Percentiles rank a stretch among this genome's conserved stretches.
Conservation (phyloP, 345 rosid species). For the Hevea brasiliensis region DNA sequence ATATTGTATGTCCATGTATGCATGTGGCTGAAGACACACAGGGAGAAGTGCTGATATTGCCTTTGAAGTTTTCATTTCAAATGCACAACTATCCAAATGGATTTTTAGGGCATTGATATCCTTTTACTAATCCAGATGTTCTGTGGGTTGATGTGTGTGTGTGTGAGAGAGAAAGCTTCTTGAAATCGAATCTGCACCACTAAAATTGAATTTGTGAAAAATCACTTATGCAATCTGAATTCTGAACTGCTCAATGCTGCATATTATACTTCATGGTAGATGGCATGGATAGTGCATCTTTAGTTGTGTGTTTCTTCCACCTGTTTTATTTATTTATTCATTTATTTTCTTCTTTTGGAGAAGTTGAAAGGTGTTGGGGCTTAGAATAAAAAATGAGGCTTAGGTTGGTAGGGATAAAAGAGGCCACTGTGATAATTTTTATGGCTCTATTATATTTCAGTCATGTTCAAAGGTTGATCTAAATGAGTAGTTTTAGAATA, state of each 20-base stretch:
- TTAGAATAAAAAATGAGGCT: neutral
- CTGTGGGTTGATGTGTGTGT: neutral
- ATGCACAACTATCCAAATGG: no score
- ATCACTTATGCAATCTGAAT: neutral
- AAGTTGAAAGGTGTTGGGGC: neutral
- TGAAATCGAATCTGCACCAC: neutral
- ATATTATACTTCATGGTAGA: neutral
- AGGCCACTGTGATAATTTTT: neutral
- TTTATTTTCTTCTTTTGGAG: neutral
- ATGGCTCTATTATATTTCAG: neutral
- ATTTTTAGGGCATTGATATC: no score
- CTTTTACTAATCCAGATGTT: neutral
- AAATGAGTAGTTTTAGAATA: neutral
- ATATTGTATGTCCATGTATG: neutral
- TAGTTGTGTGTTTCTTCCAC: neutral
- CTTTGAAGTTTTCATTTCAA: neutral
- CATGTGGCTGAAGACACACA: no score
- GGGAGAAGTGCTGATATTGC: neutral
- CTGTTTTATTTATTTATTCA: neutral
- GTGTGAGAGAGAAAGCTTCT: neutral
- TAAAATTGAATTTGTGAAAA: neutral
- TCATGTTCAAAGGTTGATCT: neutral
- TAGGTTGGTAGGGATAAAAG: neutral
- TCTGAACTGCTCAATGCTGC: neutral
- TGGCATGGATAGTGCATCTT: no score